Conservation (phyloP, 495 filamentous ascomycete species). For the Penicillium cataractarum region DNA sequence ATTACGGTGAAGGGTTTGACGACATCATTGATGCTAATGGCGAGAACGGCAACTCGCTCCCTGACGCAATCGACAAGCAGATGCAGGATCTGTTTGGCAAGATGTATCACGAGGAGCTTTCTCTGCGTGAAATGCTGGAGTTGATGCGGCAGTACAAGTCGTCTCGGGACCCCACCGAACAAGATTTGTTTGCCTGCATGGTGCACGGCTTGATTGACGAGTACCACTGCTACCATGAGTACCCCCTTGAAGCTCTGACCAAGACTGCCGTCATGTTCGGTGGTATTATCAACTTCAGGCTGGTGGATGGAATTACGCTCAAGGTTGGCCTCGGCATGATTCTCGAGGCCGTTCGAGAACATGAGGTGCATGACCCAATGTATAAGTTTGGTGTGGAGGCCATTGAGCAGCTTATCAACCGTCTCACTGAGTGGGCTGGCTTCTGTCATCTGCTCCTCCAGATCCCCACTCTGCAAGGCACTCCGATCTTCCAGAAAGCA, state of each 20-base stretch:
- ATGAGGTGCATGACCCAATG: conserved; percentile 81
- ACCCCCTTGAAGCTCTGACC: conserved; percentile 89
- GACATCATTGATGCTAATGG: conserved; percentile 87
- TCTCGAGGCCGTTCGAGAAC: conserved; percentile 86
- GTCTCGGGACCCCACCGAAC: conserved; percentile 78
- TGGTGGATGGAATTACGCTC: conserved; percentile 86
- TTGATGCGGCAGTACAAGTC: conserved; percentile 82
- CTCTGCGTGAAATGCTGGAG: conserved; percentile 78
- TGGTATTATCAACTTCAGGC: conserved; percentile 89
- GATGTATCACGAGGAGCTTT: conserved; percentile 89
- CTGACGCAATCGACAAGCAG: conserved; percentile 75
- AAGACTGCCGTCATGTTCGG: conserved; percentile 97
- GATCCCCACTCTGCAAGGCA: conserved; percentile 79
- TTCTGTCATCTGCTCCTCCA: conserved; percentile 83
- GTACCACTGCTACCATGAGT: conserved; percentile 91
- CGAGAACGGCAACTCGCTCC: conserved; percentile 73
- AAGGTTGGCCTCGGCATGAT: conserved; percentile 95
- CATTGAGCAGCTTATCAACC: conserved; percentile 78
- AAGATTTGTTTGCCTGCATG: conserved; percentile 98
- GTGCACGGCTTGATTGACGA: conserved; percentile 97
- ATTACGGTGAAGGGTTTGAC: conserved; percentile 90
- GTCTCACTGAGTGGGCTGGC: conserved; percentile 88
- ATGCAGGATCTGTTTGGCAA: conserved; percentile 98
- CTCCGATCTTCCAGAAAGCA: conserved; percentile 79
- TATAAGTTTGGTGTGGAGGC: conserved; percentile 99